Conservation (phyloP, 2,329 filamentous ascomycete species). For the Colletotrichum musicola region DNA sequence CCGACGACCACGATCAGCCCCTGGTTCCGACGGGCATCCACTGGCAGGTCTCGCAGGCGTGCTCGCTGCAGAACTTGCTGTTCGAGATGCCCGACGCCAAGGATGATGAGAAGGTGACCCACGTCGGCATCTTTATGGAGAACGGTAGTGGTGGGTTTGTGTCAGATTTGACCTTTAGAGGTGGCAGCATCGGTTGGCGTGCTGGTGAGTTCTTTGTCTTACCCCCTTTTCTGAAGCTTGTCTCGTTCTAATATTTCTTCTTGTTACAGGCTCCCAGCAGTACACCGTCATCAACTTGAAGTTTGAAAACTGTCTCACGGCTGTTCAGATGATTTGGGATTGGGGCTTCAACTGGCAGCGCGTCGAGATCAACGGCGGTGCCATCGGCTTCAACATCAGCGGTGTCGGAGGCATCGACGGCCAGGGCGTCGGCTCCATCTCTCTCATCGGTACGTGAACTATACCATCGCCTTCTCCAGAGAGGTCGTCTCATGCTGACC, state of each 20-base stretch:
- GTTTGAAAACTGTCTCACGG: constrained; percentile 73
- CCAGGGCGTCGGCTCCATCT: constrained; percentile 41
- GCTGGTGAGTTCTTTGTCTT: constrained; percentile 53
- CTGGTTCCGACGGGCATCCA: constrained; percentile 64
- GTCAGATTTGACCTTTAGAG: constrained; percentile 74
- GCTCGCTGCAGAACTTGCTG: constrained; percentile 62
- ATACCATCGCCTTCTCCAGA: no score
- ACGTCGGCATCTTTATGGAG: constrained; percentile 38
- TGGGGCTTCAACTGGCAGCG: constrained; percentile 75
- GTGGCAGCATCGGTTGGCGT: constrained; percentile 68
- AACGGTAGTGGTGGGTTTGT: constrained; percentile 56
- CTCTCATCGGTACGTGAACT: constrained; percentile 14
- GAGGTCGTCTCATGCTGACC: no score
- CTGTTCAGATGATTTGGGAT: constrained; percentile 76
- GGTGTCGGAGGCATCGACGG: constrained; percentile 48
- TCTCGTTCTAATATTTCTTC: no score
- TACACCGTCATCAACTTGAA: constrained; percentile 73
- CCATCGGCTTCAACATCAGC: constrained; percentile 43
- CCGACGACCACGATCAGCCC: constrained; percentile 42
- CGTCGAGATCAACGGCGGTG: constrained; percentile 42
- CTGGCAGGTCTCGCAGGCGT: constrained; percentile 74
- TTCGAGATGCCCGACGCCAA: constrained; percentile 55
- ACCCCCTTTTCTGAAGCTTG: no score
- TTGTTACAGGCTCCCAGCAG: constrained; percentile 65
- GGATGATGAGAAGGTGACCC: neutral